Conservation (phyloP, 192 early-diverging fungal genomes). For the Dissophora globulifera region DNA sequence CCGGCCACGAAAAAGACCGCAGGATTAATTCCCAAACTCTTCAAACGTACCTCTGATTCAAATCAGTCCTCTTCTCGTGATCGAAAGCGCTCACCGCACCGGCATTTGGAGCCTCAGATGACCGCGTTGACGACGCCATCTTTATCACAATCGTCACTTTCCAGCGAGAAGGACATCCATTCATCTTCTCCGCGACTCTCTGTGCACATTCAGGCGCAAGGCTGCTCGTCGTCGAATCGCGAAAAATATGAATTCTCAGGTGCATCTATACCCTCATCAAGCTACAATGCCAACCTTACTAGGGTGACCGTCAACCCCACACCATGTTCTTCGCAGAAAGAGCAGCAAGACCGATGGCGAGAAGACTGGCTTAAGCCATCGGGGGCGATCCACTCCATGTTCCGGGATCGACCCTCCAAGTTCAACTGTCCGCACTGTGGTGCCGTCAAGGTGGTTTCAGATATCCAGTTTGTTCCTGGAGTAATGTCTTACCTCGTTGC, state of each 20-base stretch:
- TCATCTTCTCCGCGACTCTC: not conserved
- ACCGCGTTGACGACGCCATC: too few species aligned
- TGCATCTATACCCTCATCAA: too few species aligned
- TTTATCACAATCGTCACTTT: not conserved
- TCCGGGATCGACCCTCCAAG: conserved; percentile 33
- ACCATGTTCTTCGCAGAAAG: not conserved
- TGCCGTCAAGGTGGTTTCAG: conserved; percentile 40
- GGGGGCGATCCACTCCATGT: conserved; percentile 40
- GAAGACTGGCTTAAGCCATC: conserved; percentile 49
- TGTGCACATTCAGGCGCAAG: not conserved
- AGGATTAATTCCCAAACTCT: conserved; percentile 1
- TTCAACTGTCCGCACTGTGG: conserved; percentile 49
- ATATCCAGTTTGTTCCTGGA: conserved; percentile 31
- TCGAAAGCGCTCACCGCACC: not conserved
- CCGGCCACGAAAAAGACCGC: not conserved
- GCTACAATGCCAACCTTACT: too few species aligned
- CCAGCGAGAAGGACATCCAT: not conserved
- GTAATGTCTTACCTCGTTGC: conserved; percentile 47
- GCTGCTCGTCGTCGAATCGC: too few species aligned
- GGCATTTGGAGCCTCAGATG: too few species aligned
- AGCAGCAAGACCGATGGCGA: conserved; percentile 38
- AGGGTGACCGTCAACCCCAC: too few species aligned
- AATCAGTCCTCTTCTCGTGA: not conserved
- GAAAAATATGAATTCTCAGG: too few species aligned
- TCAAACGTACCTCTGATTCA: conserved; percentile 10